Conservation (phyloP, 2,329 filamentous ascomycete genomes). For the Hymenoscyphus linearis region DNA sequence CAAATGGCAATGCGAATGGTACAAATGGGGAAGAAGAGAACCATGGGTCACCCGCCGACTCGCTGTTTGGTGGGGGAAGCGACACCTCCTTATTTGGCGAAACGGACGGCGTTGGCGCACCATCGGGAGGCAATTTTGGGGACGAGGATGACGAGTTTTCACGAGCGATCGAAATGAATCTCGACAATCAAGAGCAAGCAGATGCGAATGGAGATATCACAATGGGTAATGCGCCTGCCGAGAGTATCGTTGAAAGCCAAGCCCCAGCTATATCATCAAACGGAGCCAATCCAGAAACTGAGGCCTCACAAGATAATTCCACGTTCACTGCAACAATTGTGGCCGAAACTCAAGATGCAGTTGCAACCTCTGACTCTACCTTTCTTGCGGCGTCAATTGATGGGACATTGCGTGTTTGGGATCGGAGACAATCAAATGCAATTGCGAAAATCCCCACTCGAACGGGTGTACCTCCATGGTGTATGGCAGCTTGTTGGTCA, state of each 20-base stretch:
- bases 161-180: slow-evolving; percentile 56
- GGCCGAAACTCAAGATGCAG: slow-evolving; percentile 43
- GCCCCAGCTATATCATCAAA: slow-evolving; percentile 23
- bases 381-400: slow-evolving; percentile 88
- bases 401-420: slow-evolving; percentile 89
- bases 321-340: slow-evolving; percentile 15
- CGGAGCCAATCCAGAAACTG: slow-evolving; percentile 3
- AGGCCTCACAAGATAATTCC: slow-evolving; percentile 13
- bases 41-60: slow-evolving; percentile 56
- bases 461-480: slow-evolving; percentile 84
- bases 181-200: slow-evolving; percentile 23
- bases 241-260: slow-evolving; percentile 7
- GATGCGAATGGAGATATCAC: slow-evolving; percentile 26
- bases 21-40: slow-evolving; percentile 47
- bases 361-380: slow-evolving; percentile 64
- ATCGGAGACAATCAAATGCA: slow-evolving; percentile 68
- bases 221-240: slow-evolving; percentile 21
- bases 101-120: slow-evolving; percentile 49
- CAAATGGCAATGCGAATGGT: slow-evolving; percentile 36
- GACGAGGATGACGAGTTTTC: slow-evolving; percentile 85
- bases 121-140: slow-evolving; percentile 58
- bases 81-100: slow-evolving; percentile 81
- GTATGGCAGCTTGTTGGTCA: slow-evolving; percentile 95
- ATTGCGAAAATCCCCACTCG: slow-evolving; percentile 73
- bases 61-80: slow-evolving; percentile 75